Evolutionary conservation across 78 protist species (phyloP).

Genomic region (Pigoraptor vietnamica): DNA sequence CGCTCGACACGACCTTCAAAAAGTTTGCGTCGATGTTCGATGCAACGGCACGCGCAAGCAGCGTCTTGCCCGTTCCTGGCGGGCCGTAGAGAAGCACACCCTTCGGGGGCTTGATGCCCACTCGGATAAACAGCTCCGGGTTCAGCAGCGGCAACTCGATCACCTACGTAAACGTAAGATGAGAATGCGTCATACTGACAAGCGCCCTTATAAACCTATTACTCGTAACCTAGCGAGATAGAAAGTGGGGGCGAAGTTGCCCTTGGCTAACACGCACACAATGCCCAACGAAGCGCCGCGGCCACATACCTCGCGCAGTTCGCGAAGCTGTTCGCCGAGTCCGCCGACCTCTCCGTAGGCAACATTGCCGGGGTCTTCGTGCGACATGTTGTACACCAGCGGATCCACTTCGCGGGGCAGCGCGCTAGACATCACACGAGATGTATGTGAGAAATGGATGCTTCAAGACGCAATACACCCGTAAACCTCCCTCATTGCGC

Average conservation of each 20-base stretch:
- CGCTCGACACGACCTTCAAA: slow-evolving; percentile 95
- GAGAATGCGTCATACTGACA: not conserved
- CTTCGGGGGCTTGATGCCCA: slow-evolving; percentile 98
- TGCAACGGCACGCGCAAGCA: slow-evolving; percentile 98
- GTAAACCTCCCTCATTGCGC: no score
- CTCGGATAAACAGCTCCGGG: slow-evolving; percentile 97
- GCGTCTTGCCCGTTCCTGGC: slow-evolving; percentile 97
- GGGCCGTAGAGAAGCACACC: slow-evolving; percentile 99
- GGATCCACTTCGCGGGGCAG: slow-evolving; percentile 96
- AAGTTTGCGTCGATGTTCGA: slow-evolving; percentile 89
- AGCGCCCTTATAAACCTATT: no score
- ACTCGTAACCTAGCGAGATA: no score
- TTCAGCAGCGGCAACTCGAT: slow-evolving; percentile 97
- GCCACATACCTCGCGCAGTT: slow-evolving; percentile 87
- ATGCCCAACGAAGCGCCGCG: not conserved
- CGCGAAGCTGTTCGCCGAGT: slow-evolving; percentile 90
- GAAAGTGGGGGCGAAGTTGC: no score
- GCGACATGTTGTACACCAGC: slow-evolving; percentile 94
- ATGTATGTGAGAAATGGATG: not conserved
- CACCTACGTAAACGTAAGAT: slow-evolving; percentile 24
- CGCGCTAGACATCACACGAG: not conserved
- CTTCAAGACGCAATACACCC: not conserved
- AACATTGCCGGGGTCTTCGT: slow-evolving; percentile 77
- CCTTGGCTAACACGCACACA: no score
- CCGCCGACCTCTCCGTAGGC: slow-evolving; percentile 91